Conservation (phyloP, 345 rosid genomes). For the Euphorbia tirucalli region DNA sequence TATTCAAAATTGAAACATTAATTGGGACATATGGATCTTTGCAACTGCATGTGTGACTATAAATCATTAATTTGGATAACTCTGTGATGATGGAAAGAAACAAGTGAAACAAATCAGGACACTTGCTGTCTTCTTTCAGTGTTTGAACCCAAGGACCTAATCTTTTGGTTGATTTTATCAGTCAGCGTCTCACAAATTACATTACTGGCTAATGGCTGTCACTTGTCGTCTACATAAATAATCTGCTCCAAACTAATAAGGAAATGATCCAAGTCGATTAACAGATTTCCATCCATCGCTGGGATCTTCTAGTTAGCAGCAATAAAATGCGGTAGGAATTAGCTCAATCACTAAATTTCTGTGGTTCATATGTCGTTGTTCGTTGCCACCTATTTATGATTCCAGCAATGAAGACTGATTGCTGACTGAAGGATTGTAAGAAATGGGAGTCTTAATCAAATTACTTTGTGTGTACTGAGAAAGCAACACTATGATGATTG, state of each 20-base stretch:
- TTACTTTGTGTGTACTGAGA: neutral
- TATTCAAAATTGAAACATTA: neutral
- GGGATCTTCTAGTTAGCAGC: no score
- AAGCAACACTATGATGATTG: neutral
- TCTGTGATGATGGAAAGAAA: conserved; percentile 1
- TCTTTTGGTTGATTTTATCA: neutral
- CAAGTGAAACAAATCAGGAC: neutral
- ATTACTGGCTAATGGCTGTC: neutral
- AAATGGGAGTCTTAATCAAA: neutral
- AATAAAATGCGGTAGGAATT: no score
- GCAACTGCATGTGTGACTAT: neutral
- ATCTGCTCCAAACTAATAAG: neutral
- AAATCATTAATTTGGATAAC: neutral
- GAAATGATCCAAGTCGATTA: neutral
- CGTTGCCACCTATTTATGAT: no score
- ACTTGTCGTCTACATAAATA: neutral
- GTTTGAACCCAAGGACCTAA: no score
- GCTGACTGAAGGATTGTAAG: no score
- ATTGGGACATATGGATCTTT: neutral
- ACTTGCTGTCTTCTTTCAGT: neutral
- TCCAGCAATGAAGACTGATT: no score
- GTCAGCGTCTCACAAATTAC: neutral
- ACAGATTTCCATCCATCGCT: no score
- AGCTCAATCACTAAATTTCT: no score
- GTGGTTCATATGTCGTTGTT: no score